Conservation (phyloP, 2,329 filamentous ascomycete genomes). For the Fusarium nodosum region DNA sequence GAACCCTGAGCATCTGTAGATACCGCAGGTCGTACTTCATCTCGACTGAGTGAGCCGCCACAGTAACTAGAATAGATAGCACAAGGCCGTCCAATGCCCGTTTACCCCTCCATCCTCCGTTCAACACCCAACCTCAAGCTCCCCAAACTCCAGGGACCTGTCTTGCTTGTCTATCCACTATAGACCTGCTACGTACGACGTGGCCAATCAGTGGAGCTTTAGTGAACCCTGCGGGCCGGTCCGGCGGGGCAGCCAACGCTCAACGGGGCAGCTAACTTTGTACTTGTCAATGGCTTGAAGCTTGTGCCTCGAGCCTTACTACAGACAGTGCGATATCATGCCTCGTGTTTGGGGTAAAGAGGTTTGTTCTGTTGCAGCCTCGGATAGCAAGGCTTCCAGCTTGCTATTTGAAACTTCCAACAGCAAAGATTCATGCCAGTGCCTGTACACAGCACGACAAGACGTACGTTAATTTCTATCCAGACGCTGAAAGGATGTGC, state of each 20-base stretch:
- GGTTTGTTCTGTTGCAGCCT: background rate
- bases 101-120: constrained; percentile 39
- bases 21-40: constrained; percentile 19
- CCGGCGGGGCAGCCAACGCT: constrained; percentile 39
- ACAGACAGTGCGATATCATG: constrained; percentile 2
- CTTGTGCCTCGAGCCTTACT: background rate
- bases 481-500: background rate
- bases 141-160: constrained; percentile 13
- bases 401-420: background rate
- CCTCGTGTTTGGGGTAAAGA: constrained; percentile 3
- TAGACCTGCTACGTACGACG: constrained; percentile 19
- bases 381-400: background rate
- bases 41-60: constrained; percentile 1
- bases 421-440: background rate
- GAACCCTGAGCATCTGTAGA: constrained; percentile 22
- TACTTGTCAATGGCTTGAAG: constrained; percentile 7
- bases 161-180: constrained; percentile 13
- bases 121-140: constrained; percentile 16
- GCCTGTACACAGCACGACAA: background rate
- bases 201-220: constrained; percentile 32
- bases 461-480: background rate
- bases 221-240: constrained; percentile 44
- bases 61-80: background rate
- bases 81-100: constrained; percentile 18
- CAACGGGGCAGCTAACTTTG: constrained; percentile 15